phyloP scores from a whole-genome alignment of 805 yeast species.

The Yamadazyma olivae region DNA sequence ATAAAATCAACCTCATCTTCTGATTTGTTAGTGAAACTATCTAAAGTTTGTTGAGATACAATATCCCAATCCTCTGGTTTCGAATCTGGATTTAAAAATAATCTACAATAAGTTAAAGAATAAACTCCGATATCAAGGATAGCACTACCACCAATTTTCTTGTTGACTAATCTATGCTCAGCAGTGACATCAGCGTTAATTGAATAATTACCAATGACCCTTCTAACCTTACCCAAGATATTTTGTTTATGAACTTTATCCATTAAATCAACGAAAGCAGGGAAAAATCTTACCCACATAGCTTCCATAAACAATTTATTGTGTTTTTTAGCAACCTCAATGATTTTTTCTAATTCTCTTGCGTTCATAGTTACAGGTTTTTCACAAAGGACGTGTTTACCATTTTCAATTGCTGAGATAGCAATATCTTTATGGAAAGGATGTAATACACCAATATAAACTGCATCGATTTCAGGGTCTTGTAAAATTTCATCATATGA shows the following conservation, averaged over 20 bases:
- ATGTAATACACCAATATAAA: constrained; percentile 55
- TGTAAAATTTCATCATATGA: constrained; percentile 40
- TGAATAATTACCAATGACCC: constrained; percentile 43
- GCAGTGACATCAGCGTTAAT: constrained; percentile 16
- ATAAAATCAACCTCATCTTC: constrained; percentile 39
- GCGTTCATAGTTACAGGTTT: constrained; percentile 50
- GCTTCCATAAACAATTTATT: constrained; percentile 54
- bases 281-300: constrained; percentile 54
- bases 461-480: constrained; percentile 41
- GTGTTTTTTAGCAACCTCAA: constrained; percentile 39
- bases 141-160: constrained; percentile 53
- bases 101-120: constrained; percentile 41
- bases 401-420: constrained; percentile 36
- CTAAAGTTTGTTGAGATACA: constrained; percentile 21
- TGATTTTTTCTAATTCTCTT: constrained; percentile 38
- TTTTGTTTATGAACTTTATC: constrained; percentile 35
- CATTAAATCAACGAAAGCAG: constrained; percentile 33
- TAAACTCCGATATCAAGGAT: constrained; percentile 54
- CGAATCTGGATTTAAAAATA: constrained; percentile 29
- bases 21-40: constrained; percentile 27
- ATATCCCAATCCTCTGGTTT: constrained; percentile 18
- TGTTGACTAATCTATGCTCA: constrained; percentile 34
- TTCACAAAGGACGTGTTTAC: constrained; percentile 52
- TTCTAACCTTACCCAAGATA: constrained; percentile 43
- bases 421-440: constrained; percentile 44